Base-by-base conservation (phyloP, 1,284 basidiomycete species). In the Cystobasidium slooffiae region DNA sequence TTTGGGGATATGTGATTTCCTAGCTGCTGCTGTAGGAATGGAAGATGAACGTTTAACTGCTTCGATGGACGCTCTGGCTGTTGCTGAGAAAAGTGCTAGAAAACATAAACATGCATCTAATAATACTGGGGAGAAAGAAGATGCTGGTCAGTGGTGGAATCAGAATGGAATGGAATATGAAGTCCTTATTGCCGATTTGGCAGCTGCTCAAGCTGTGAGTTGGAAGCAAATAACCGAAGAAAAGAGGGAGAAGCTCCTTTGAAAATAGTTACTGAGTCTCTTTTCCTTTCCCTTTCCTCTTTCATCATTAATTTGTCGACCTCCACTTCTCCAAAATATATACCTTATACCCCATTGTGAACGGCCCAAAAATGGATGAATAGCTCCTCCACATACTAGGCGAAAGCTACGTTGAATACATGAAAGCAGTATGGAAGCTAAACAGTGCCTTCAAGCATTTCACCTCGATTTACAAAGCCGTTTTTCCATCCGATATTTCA, bases 351-450 rank as follows among this genome's bases (percentile, higher is more conserved):
- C 31, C 31, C 31, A 31, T 31, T 31, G 5, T 31, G 31, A 31
- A 31, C 5, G 31, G 31, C 2, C 1, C 31, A 31, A 31, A 31
- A 31, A 41, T 31, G n/a, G 1, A 12, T 53, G 10, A n/a, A 44
- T 31, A 66, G 65, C 75, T 80, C 14, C 56, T 75, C 14, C 76
- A 78, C 51, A 70, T 80, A n/a, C 74, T 79, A 24, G 63, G 65
- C 53, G 78, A 80, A 53, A 68, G 59, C 9, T 79, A 78, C 53
- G 59, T 64, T 12, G 67, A 75, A 47, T 77, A 76, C 46, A 74
- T 75, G 47, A 68, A 74, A 52, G 78, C 76, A 9, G 46, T 79
- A 18, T 80, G 61, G 68, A 80, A 80, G 68, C 75, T 80, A 52
- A 80, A 79, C 46, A 66, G 61, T 18, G 70, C 76, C 7, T 78